Conservation (phyloP, 164 flowering plant genomes). For the Umbilicus rupestris region DNA sequence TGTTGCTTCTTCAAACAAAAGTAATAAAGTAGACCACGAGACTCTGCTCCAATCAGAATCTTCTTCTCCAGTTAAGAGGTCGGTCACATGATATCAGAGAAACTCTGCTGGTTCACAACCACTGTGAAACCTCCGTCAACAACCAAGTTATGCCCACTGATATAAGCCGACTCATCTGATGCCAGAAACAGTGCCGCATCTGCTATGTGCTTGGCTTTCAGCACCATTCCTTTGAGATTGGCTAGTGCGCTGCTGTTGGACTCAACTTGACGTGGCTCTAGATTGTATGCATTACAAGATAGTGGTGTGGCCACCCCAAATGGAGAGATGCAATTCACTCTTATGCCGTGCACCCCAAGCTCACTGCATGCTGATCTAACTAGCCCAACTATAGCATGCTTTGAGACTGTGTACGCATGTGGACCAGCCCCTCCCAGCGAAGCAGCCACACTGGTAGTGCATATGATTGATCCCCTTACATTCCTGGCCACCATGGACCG, state of each 20-base stretch:
- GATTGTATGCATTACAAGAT: too few relatives aligned
- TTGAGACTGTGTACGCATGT: slow-evolving; percentile 38
- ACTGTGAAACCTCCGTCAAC: slow-evolving; percentile 6
- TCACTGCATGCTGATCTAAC: slow-evolving; percentile 39
- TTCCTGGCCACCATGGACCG: slow-evolving; percentile 53
- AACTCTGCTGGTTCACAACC: background rate
- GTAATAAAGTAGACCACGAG: too few relatives aligned
- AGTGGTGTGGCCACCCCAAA: slow-evolving; percentile 37
- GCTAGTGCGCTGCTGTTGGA: too few relatives aligned
- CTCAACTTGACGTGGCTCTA: too few relatives aligned
- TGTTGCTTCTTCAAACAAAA: too few relatives aligned
- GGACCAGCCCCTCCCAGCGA: slow-evolving; percentile 46
- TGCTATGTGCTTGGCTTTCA: background rate
- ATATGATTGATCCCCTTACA: slow-evolving; percentile 52
- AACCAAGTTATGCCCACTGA: slow-evolving; percentile 9
- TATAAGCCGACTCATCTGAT: slow-evolving; percentile 8
- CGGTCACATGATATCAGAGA: too few relatives aligned
- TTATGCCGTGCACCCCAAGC: slow-evolving; percentile 48
- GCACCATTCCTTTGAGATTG: background rate
- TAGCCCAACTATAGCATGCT: slow-evolving; percentile 50
- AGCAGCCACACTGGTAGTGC: slow-evolving; percentile 56
- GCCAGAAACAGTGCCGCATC: slow-evolving; percentile 9
- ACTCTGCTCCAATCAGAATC: too few relatives aligned
- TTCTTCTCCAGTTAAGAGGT: too few relatives aligned
- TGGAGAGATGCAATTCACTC: slow-evolving; percentile 60